These are phyloP conservation scores for Boletellus ananas DNA, from an alignment of 768 basidiomycete species.

Conservation along the genomic window DNA sequence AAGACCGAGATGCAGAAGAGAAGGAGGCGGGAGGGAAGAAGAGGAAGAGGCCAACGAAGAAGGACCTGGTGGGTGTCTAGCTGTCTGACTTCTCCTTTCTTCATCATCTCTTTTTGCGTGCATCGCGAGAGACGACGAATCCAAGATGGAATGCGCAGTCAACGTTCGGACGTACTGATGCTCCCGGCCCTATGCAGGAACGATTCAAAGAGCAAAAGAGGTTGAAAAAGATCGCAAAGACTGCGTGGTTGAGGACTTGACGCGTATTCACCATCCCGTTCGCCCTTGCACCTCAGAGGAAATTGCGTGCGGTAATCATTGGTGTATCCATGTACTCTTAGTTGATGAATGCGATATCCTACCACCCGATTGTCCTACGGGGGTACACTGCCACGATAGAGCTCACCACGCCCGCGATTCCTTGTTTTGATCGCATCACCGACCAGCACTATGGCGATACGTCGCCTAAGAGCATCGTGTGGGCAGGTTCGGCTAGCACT, in stretches of 20 bases:
- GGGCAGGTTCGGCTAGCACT: too few relatives aligned
- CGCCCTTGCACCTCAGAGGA: not conserved
- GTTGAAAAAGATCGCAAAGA: constrained; percentile 82
- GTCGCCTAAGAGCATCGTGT: too few relatives aligned
- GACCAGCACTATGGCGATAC: too few relatives aligned
- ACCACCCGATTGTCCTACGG: too few relatives aligned
- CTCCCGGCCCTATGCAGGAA: constrained; percentile 46
- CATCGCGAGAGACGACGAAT: constrained; percentile 18
- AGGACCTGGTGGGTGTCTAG: constrained; percentile 64
- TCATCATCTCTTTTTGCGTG: constrained; percentile 15
- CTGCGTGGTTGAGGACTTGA: constrained; percentile 75
- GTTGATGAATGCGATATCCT: not conserved
- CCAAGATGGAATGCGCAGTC: constrained; percentile 16
- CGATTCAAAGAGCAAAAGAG: constrained; percentile 81
- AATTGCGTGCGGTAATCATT: too few relatives aligned
- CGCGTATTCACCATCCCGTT: not conserved
- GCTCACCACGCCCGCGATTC: too few relatives aligned
- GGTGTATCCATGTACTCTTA: not conserved
- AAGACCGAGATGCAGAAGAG: constrained; percentile 40
- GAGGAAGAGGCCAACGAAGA: constrained; percentile 75
- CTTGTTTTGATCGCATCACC: too few relatives aligned
- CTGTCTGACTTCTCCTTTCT: constrained; percentile 12
- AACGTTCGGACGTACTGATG: constrained; percentile 26
- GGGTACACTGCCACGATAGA: too few relatives aligned
- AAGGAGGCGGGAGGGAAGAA: constrained; percentile 62